A percentile compares a stretch with the other conserved stretches of the same genome.
Evolutionary conservation across 768 basidiomycete genomes (phyloP).

Genomic region (Naganishia kalamii): DNA sequence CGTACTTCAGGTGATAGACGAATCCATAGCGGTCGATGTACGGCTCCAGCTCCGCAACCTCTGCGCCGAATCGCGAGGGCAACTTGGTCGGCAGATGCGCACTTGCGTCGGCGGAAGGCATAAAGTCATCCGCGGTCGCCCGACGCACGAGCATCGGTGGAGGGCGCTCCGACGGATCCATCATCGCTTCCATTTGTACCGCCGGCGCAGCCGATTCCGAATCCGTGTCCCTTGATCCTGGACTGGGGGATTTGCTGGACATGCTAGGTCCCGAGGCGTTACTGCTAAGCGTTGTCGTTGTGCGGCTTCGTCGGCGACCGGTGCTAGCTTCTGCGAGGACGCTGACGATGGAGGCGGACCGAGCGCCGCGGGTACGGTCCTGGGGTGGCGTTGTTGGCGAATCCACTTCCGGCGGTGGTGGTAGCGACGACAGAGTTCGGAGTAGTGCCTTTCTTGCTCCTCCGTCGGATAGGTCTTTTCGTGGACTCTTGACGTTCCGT

Average conservation of each 20-base stretch:
- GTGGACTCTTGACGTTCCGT: background rate
- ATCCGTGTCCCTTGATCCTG: background rate
- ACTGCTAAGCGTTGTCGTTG: background rate
- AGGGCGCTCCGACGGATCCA: constrained; percentile 34
- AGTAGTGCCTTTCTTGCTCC: background rate
- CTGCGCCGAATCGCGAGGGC: constrained; percentile 34
- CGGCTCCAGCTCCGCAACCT: constrained; percentile 32
- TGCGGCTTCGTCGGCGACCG: background rate
- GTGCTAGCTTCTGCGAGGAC: background rate
- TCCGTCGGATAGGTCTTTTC: background rate
- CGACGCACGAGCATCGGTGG: constrained; percentile 40
- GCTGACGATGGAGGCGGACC: background rate
- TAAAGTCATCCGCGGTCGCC: constrained; percentile 37
- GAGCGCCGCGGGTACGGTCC: background rate
- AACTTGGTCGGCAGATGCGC: constrained; percentile 21
- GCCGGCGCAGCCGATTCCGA: constrained; percentile 18
- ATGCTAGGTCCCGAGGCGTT: background rate
- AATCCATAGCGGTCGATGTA: constrained; percentile 45
- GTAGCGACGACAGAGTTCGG: background rate
- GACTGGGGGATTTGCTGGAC: background rate
- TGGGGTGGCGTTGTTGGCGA: background rate
- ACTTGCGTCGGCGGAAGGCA: constrained; percentile 14
- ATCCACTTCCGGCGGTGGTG: background rate
- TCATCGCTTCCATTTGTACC: constrained; percentile 39
- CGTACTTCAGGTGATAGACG: constrained; percentile 34